Evolutionary conservation across 1,284 basidiomycete species (phyloP).

Genomic region (Agroathelia rolfsii): DNA sequence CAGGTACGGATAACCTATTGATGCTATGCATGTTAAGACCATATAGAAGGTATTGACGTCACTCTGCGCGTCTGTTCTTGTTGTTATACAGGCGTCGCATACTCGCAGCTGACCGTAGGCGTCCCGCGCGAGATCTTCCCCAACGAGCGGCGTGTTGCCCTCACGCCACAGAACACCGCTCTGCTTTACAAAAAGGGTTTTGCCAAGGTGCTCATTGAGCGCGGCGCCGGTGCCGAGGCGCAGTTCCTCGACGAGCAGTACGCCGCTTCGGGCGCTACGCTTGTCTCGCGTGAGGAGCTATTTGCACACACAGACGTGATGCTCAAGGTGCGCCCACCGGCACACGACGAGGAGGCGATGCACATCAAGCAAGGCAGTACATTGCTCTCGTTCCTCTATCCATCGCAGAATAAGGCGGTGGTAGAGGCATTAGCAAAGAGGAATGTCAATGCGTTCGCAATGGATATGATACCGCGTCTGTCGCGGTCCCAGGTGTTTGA

Average conservation of each 20-base stretch:
- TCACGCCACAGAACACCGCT: constrained; percentile 69
- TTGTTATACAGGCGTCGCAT: constrained; percentile 52
- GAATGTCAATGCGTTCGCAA: constrained; percentile 61
- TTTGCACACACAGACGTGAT: constrained; percentile 62
- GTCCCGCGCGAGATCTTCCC: constrained; percentile 68
- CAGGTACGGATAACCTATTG: too few species aligned
- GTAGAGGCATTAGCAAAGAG: constrained; percentile 56
- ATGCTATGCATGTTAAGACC: too few species aligned
- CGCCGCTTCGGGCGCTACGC: constrained; percentile 62
- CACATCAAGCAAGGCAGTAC: constrained; percentile 62
- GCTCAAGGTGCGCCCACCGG: constrained; percentile 73
- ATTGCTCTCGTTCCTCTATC: constrained; percentile 77
- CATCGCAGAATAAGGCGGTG: constrained; percentile 65
- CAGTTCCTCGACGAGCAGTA: constrained; percentile 77
- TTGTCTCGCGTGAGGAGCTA: constrained; percentile 57
- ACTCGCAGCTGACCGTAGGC: constrained; percentile 67
- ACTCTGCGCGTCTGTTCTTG: too few species aligned
- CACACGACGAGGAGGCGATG: constrained; percentile 47
- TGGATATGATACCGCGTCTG: constrained; percentile 85
- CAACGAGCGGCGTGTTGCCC: constrained; percentile 67
- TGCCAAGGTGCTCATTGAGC: constrained; percentile 58
- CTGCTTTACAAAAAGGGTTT: constrained; percentile 77
- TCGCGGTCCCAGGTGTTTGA: constrained; percentile 82
- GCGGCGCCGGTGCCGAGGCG: constrained; percentile 57
- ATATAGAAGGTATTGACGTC: too few species aligned